Evolutionary conservation across 1,139 yeast species (phyloP), one percentile per base, ranked within the genome.

Genomic region (Casaregolazyma lundiana): DNA sequence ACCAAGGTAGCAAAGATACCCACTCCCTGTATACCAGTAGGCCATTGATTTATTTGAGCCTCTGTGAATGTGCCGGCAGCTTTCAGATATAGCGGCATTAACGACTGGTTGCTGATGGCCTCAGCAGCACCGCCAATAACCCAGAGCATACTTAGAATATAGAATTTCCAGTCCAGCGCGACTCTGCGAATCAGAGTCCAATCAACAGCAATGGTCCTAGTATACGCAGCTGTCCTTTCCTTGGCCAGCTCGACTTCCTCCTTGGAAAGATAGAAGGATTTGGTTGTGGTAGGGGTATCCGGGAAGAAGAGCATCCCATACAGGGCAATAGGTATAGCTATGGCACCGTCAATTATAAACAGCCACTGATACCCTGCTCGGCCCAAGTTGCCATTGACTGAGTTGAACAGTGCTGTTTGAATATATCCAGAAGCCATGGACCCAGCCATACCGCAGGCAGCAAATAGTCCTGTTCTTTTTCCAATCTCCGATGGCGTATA

Each of bases 311-410:
- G 75, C 55, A 80, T 72, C 0, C 89, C 90, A 51, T 78, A 62
- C 18, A 81, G 9, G n/a, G 83, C 87, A 45, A 83, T 76, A 2
- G 69, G 76, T 26, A 81, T 58, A 2, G 88, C 77, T 35, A 81
- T 70, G 41, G 78, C 63, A 6, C 83, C 84, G 62, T 83, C 88
- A 52, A 83, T 73, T 50, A 84, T 75, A 59, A 80, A 83, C 65
- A 80, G 77, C 88, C 89, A 83, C 65, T 81, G 74, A 89, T 89
- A 83, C 9, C 85, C 80, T 29, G 66, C 72, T 29, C 78, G 65
- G 1, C 85, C 83, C 47, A 63, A 62, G 4, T 60, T 62, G 15
- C 78, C 79, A 47, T 71, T 67, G 56, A 80, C 58, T 20, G 63
- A 56, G 42, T 75, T 64, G 56, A 68, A 77, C 41, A 81, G 76